Evolutionary conservation across 495 filamentous ascomycete species (phyloP), one percentile per base, ranked within the genome.

Genomic region (Xylaria telfairii): DNA sequence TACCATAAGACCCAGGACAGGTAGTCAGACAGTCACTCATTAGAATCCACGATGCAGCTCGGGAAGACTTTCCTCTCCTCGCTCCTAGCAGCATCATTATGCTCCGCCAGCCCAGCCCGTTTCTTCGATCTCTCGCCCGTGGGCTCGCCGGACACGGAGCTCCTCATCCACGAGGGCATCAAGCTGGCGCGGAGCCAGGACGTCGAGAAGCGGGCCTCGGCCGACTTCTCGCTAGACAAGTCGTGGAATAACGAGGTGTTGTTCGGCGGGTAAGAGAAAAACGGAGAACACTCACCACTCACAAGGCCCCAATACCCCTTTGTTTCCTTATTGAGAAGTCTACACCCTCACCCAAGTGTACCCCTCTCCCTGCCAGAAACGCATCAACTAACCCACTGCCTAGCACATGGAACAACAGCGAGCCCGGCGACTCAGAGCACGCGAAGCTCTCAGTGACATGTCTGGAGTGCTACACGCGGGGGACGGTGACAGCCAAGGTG

Each of bases 161-260:
- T 65, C 10, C 60, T 65, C 24, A 57, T 70, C 28, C 46, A 57
- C 24, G 47, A 67, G 24, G 65, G 65, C 10, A 64, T 76, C 24
- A 72, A 70, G 24, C 44, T 72, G 15, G 67, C 74, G 44, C 69
- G 65, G 26, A 67, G 69, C 53, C 72, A 70, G 54, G 67, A 73
- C 53, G 37, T 74, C 4, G 75, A 77, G 68, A 77, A 74, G 69
- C 49, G 75, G 42, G 65, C 67, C 37, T 39, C 49, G 54, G 75
- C 71, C 39, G 75, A 77, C 39, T 77, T 77, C 57, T 69, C 60
- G 37, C 46, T 77, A 21, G 71, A 53, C 3, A 67, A 34, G 39
- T 66, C 70, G 19, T 77, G 72, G 72, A 61, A 69, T 3, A 73
- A 77, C 56, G 65, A 77, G 56, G 68, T 75, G 30, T 56, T 77